Conservation (phyloP, 73 alveolate species). For the Uronychia binucleata region DNA sequence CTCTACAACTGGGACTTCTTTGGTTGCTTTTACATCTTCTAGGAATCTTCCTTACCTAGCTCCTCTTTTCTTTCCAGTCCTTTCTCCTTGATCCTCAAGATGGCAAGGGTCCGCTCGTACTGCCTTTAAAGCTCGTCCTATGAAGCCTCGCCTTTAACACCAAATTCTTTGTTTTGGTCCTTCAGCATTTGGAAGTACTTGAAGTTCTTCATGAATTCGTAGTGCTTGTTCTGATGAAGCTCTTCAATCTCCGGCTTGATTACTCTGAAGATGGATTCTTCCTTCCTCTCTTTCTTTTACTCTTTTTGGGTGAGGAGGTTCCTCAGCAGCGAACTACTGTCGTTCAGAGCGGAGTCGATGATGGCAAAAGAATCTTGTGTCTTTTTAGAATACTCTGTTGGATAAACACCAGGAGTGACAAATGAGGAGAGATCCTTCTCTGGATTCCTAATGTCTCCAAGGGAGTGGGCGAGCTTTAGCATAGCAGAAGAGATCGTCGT, state of each 20-base stretch:
- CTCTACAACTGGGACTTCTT: background rate
- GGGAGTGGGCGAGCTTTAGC: too few relatives aligned
- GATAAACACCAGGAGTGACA: too few relatives aligned
- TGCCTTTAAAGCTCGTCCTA: background rate
- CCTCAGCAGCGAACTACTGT: background rate
- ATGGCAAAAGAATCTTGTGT: background rate
- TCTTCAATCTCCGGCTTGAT: background rate
- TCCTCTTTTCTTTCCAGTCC: background rate
- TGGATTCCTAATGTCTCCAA: too few relatives aligned
- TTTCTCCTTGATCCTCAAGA: background rate
- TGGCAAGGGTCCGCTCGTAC: background rate
- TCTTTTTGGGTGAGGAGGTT: background rate
- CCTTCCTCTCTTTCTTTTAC: background rate
- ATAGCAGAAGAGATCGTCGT: too few relatives aligned
- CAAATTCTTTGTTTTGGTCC: too few relatives aligned
- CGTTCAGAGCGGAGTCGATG: background rate
- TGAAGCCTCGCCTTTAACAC: background rate
- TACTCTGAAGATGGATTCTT: background rate
- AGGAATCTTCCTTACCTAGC: background rate
- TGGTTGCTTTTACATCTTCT: background rate
- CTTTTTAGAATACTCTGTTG: too few relatives aligned
- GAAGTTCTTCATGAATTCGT: background rate
- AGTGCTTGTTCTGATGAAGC: background rate
- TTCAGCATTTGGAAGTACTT: background rate
- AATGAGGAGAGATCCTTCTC: too few relatives aligned